Base-by-base conservation (phyloP, 176 grass and related monocot genomes). In the Oryza brachyantha region DNA sequence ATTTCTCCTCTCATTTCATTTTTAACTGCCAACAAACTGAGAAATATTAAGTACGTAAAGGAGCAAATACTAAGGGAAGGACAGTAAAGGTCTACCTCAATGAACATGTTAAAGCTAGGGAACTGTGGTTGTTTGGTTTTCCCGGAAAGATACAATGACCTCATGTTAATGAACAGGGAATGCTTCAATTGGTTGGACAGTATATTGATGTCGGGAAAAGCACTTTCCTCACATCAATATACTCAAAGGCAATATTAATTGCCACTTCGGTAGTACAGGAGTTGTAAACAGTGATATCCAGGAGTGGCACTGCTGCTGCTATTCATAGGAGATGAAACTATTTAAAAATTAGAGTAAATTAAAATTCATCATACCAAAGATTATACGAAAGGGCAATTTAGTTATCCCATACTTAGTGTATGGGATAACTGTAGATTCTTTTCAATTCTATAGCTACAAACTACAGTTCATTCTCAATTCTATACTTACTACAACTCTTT, bases 111-210 rank as follows among this genome's bases (percentile, higher is more conserved):
- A 28, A n/a, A 70, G 28, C 42, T 29, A 29, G 57, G 29, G 43
- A 64, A 77, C 13, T 63, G 48, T 43, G 29, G 16, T 54, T 77
- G 54, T 73, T 73, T 45, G 73, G 26, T 42, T 42, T 58, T 13
- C 34, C 39, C 40, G 29, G 27, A 70, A 29, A 31, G 16, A 40
- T n/a, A 54, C 1, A 40, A 54, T 1, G 32, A 42, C 24, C 43
- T 79, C 83, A 72, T 57, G 29, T 70, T 84, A 41, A 84, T 45
- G 21, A 70, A 70, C 16, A 46, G 39, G 63, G 25, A 24, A 42
- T 79, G 17, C 60, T 65, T 58, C 26, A 66, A 45, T 64, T 57
- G 26, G 76, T 57, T 66, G 27, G 68, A 14, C 26, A 79, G 36
- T 26, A 66, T 40, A 58, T 65, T 79, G 25, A 86, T 74, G 28